These are phyloP conservation scores for Coemansia sp. DNA, from an alignment of 192 early-diverging fungal species.

Conservation along the genomic window DNA sequence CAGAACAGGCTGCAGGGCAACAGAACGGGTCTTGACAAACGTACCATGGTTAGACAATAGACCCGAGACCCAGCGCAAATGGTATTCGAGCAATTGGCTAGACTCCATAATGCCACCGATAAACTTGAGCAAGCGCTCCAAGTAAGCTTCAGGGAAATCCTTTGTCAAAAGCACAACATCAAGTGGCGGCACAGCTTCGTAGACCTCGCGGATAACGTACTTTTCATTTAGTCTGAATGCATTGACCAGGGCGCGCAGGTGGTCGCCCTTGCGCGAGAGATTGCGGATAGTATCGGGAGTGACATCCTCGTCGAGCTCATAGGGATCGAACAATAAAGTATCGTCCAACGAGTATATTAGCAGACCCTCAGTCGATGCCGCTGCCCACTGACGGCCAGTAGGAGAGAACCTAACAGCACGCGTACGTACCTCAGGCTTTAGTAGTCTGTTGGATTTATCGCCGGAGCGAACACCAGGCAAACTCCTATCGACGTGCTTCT, in stretches of 20 bases:
- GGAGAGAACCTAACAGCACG: slow-evolving; percentile 91
- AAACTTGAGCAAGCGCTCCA: slow-evolving; percentile 83
- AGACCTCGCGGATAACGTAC: slow-evolving; percentile 74
- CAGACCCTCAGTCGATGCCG: slow-evolving; percentile 94
- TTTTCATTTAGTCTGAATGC: slow-evolving; percentile 92
- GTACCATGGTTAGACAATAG: slow-evolving; percentile 78
- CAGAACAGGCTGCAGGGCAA: slow-evolving; percentile 70
- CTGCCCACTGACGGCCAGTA: slow-evolving; percentile 93
- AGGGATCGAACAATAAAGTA: slow-evolving; percentile 92
- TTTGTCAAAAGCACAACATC: slow-evolving; percentile 77
- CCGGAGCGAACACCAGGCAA: slow-evolving; percentile 89
- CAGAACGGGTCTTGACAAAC: slow-evolving; percentile 69
- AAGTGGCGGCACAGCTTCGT: slow-evolving; percentile 77
- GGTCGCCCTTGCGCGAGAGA: slow-evolving; percentile 76
- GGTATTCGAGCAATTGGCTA: slow-evolving; percentile 85
- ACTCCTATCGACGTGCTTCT: slow-evolving; percentile 72
- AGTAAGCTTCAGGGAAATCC: slow-evolving; percentile 83
- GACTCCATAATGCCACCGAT: slow-evolving; percentile 79
- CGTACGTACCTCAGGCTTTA: slow-evolving; percentile 80
- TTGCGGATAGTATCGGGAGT: slow-evolving; percentile 85
- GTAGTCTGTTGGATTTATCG: slow-evolving; percentile 80
- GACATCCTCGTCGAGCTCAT: slow-evolving; percentile 96
- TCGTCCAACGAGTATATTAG: slow-evolving; percentile 97
- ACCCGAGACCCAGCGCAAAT: slow-evolving; percentile 79
- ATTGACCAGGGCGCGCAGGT: slow-evolving; percentile 88